phyloP scores from a whole-genome alignment of 2,329 filamentous ascomycete species.

The Berkeleyomyces basicola region DNA sequence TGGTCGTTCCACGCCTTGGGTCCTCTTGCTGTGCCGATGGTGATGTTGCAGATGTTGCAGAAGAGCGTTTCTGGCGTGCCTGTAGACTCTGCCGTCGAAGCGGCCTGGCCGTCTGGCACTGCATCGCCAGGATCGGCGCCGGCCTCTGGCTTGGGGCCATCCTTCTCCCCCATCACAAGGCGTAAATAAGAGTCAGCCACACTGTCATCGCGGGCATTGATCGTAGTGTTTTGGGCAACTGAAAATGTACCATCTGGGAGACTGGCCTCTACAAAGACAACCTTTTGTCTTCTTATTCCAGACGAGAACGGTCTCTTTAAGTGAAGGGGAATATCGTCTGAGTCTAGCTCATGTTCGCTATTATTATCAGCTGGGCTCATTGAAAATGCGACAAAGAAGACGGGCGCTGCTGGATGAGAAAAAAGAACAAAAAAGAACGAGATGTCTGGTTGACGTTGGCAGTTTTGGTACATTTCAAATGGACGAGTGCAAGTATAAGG shows the following conservation, averaged over 20 bases:
- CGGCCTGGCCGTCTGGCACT: not conserved
- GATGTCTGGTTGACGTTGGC: no score
- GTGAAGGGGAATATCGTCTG: conserved; percentile 36
- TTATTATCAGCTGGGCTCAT: not conserved
- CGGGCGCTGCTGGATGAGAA: not conserved
- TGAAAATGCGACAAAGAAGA: not conserved
- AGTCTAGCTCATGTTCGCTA: conserved; percentile 19
- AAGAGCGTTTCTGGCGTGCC: conserved; percentile 12
- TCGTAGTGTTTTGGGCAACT: not conserved
- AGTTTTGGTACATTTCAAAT: no score
- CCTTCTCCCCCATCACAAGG: conserved; percentile 39
- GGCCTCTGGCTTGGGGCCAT: conserved; percentile 2
- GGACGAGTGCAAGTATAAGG: no score
- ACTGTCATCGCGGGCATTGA: not conserved
- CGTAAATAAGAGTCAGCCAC: conserved; percentile 43
- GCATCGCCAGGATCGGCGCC: not conserved
- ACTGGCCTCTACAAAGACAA: conserved; percentile 41
- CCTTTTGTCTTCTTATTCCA: conserved; percentile 35
- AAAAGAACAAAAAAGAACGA: not conserved
- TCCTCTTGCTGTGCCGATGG: conserved; percentile 18
- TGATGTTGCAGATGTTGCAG: conserved; percentile 24
- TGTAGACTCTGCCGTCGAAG: not conserved
- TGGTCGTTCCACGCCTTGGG: conserved; percentile 25
- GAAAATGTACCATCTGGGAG: conserved; percentile 19
- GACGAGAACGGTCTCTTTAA: conserved; percentile 37